These are phyloP conservation scores for Diaporthe australafricana DNA, from an alignment of 2,329 filamentous ascomycete genomes.

Conservation along the genomic window DNA sequence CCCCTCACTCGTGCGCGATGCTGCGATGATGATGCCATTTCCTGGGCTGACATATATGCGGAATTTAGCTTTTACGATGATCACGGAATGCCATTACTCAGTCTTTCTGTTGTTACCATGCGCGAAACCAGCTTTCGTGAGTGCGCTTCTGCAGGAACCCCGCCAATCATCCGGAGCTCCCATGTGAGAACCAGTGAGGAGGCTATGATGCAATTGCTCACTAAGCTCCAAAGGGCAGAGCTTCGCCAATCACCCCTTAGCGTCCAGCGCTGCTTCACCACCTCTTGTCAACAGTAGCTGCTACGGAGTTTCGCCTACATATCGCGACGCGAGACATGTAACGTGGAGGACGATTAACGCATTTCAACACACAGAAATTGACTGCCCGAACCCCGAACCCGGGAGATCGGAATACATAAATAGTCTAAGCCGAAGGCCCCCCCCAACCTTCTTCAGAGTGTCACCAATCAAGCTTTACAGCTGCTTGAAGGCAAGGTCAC, in stretches of 20 bases:
- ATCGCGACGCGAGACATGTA: background rate
- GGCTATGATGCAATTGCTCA: conserved; percentile 25
- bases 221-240: conserved; percentile 16
- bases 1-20: conserved; percentile 15
- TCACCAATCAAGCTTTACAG: no score
- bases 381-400: no score
- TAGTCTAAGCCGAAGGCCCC: no score
- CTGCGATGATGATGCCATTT: conserved; percentile 30
- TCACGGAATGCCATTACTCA: conserved; percentile 25
- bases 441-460: no score
- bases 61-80: conserved; percentile 24
- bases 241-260: background rate
- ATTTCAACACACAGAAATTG: no score
- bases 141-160: background rate
- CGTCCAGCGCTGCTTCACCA: background rate
- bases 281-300: no score
- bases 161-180: conserved; percentile 4
- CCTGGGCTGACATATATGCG: conserved; percentile 20
- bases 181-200: background rate
- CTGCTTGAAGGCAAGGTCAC: no score
- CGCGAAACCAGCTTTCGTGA: background rate
- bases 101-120: background rate
- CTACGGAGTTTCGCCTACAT: background rate
- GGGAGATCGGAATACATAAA: no score
- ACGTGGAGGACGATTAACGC: no score